Evolutionary conservation across 2,329 filamentous ascomycete species (phyloP), one percentile per base, ranked within the genome.

Genomic region (Sordariomycetes sp.): DNA sequence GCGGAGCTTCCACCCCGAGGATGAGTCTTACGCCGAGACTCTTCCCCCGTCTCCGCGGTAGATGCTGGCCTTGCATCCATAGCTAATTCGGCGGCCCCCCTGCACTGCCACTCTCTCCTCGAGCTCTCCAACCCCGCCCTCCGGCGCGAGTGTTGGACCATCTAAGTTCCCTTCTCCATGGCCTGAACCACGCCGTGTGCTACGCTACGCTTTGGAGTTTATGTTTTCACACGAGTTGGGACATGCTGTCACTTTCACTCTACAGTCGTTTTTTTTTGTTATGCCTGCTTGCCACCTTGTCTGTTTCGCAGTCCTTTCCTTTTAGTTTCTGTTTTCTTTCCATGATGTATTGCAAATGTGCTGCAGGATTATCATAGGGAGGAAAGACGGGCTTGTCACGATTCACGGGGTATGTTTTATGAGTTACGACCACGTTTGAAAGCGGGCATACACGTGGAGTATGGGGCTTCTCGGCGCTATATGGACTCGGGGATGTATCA

Each of bases 271-370:
- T 32, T 32, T 52, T 34, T 34, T 10, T 34, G 10, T 52, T 28
- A 28, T 25, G 12, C 17, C 20, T 24, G n/a, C 13, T 50, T 50
- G n/a, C 45, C 45, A 24, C 45, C 10, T 50, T 50, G 8, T 24
- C 12, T 22, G 45, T 50, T 50, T 24, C 45, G 52, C 53, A 54
- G 54, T 32, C 42, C 34, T 42, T 7, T 22, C 13, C 12, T 22
- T 42, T 12, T 42, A 39, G 7, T 32, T 52, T 52, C 28, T 17
- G 12, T 24, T 22, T 52, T 32, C 7, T 32, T 34, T 34, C 24
- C 25, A 52, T 56, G 54, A 61, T 57, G 54, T 50, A 56, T 56
- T 34, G 35, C 42, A 51, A 34, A 22, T 12, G 10, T 5, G 6
- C n/a, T n/a, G n/a, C n/a, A n/a, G n/a, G n/a, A n/a, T n/a, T n/a